Evolutionary conservation across 495 filamentous ascomycete species (phyloP), one percentile per base, ranked within the genome.

Genomic region (Geopyxis carbonaria): DNA sequence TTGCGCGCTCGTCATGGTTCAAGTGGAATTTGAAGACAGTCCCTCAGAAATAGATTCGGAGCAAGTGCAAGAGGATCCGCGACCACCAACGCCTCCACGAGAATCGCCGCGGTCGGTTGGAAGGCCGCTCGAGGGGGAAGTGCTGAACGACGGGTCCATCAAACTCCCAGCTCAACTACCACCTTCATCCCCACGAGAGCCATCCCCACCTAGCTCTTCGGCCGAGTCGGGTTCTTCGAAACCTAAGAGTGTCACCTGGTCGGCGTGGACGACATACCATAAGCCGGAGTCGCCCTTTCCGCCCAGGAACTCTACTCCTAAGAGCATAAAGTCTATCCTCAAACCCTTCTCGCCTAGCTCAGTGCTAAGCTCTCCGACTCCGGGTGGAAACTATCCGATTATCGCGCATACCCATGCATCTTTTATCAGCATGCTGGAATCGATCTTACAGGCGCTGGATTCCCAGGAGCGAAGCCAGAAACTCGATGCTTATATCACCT

Each of bases 401-500:
- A 30, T 38, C 2, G 38, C 46, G 8, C 48, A 60, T 49, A 45
- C 57, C 45, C 45, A 58, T 47, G 21, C 63, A 51, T 57, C 58
- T 16, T 64, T 83, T 42, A 68, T 75, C 43, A 67, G 65, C 27
- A 93, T 94, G 82, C 60, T 94, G 42, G 77, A 92, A 49, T 91
- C 81, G 1, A 72, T 79, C 2, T 68, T 76, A 22, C 70, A 80
- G 57, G 78, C 86, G 52, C 64, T 97, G 40, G 79, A 78, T 14
- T 72, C 76, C 16, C 67, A 69, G 23, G 72, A 78, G 23, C 61
- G 75, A 23, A 67, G 67, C 32, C 72, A 72, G 8, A 73, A 77
- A 46, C 51, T 87, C n/a, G 89, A 97, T 59, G 77, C 83, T 13
- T 94, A 97, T 53, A 70, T 74, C 51, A 74, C 76, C 44, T 65